phyloP scores from a whole-genome alignment of 2,329 filamentous ascomycete genomes.

The Didymella pinodella region DNA sequence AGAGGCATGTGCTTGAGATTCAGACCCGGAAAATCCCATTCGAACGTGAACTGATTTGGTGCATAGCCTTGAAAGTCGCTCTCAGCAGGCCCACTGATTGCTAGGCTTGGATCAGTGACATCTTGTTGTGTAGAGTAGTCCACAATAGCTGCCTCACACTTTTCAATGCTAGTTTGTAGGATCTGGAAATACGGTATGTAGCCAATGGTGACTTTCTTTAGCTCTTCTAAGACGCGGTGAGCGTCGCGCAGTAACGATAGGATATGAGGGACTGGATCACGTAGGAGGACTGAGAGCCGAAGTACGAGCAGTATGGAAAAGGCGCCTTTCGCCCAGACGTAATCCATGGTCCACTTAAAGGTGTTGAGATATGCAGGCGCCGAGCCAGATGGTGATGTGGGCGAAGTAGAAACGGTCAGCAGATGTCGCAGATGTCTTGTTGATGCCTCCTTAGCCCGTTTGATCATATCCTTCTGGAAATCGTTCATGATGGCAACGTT shows the following conservation, averaged over 20 bases:
- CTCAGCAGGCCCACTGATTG: conserved; percentile 45
- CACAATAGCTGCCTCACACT: conserved; percentile 57
- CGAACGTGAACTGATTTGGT: conserved; percentile 64
- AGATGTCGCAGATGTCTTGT: conserved; percentile 61
- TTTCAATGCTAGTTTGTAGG: conserved; percentile 59
- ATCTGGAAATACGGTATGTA: conserved; percentile 60
- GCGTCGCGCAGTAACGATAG: conserved; percentile 55
- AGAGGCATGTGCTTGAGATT: conserved; percentile 60
- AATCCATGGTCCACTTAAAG: conserved; percentile 64
- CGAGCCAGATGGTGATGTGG: conserved; percentile 29
- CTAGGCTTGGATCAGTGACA: conserved; percentile 6
- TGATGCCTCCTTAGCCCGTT: conserved; percentile 61
- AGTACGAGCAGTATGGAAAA: conserved; percentile 65
- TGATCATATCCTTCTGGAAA: conserved; percentile 57
- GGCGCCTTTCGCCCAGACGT: conserved; percentile 66
- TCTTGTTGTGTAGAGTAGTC: conserved; percentile 43
- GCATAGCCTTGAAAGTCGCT: conserved; percentile 62
- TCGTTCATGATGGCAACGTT: conserved; percentile 62
- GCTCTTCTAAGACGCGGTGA: conserved; percentile 54
- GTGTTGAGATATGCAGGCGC: conserved; percentile 56
- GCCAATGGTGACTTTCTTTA: conserved; percentile 53
- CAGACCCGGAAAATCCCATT: conserved; percentile 65
- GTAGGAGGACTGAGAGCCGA: conserved; percentile 60
- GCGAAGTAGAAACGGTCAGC: conserved; percentile 40
- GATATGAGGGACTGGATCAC: conserved; percentile 52